Percentiles rank a stretch among this genome's conserved stretches.
phyloP scores from a whole-genome alignment of 129 eudicot genomes.

The Pseudognaphalium luteoalbum region DNA sequence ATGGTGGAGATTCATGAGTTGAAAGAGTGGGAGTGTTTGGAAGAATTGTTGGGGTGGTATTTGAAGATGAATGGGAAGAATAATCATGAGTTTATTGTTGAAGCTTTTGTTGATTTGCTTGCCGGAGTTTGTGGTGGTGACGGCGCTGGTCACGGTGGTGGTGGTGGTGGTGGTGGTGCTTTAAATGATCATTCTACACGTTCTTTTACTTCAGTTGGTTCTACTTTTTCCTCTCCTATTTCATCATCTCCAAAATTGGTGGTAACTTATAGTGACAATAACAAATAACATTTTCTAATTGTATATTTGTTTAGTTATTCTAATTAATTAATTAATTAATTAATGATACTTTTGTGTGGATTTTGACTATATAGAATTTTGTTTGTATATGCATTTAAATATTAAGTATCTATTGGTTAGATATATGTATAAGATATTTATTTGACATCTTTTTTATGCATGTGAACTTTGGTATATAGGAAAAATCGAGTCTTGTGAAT shows the following conservation, averaged over 20 bases:
- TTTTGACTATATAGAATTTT: background rate
- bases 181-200: constrained; percentile 18
- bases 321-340: no score
- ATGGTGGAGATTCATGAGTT: constrained; percentile 76
- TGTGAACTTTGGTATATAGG: background rate
- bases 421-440: background rate
- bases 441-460: background rate
- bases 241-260: constrained; percentile 39
- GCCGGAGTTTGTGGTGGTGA: constrained; percentile 33
- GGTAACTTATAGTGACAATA: background rate
- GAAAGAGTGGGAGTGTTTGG: constrained; percentile 79
- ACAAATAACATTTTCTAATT: background rate
- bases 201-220: constrained; percentile 51
- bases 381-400: background rate
- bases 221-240: constrained; percentile 45
- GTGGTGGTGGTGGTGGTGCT: background rate
- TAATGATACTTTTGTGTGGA: background rate
- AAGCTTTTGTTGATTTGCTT: constrained; percentile 85
- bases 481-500: background rate
- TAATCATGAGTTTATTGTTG: constrained; percentile 70
- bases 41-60: constrained; percentile 81
- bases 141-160: background rate
- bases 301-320: background rate
- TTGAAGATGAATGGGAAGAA: constrained; percentile 71
- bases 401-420: background rate